phyloP scores from a whole-genome alignment of 78 protist genomes.

The Dictyostelium firmibasis region DNA sequence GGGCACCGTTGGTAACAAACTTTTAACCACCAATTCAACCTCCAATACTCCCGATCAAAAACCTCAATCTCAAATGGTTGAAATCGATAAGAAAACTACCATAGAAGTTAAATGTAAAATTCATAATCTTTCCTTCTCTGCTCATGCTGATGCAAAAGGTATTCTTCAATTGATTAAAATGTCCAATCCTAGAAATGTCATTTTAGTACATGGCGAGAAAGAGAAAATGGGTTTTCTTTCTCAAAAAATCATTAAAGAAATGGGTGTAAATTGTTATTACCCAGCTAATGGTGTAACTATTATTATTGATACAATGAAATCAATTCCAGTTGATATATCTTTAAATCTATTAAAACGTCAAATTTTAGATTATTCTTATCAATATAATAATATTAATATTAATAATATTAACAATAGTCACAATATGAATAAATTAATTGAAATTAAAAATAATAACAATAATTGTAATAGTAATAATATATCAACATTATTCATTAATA shows the following conservation, averaged over 20 bases:
- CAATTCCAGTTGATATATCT: conserved; percentile 77
- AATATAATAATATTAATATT: background rate
- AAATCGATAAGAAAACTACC: conserved; percentile 78
- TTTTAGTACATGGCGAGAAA: conserved; percentile 98
- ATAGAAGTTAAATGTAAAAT: conserved; percentile 83
- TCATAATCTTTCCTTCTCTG: conserved; percentile 88
- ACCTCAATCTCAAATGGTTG: conserved; percentile 51
- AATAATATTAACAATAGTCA: background rate
- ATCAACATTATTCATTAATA: background rate
- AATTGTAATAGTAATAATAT: no score
- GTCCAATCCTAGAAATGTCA: conserved; percentile 90
- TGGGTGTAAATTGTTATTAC: conserved; percentile 87
- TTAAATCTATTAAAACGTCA: conserved; percentile 68
- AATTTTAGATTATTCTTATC: conserved; percentile 29
- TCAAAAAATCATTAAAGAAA: conserved; percentile 81
- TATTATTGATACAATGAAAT: conserved; percentile 34
- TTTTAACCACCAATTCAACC: background rate
- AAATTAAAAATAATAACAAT: no score
- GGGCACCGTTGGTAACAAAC: conserved; percentile 96
- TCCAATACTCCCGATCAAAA: background rate
- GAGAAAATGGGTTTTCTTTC: conserved; percentile 89
- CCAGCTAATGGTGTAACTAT: conserved; percentile 93
- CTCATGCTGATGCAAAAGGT: conserved; percentile 99
- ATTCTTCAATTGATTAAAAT: conserved; percentile 89
- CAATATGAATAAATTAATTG: background rate